Conservation (phyloP, 768 basidiomycete genomes). For the Tulasnella sp. region DNA sequence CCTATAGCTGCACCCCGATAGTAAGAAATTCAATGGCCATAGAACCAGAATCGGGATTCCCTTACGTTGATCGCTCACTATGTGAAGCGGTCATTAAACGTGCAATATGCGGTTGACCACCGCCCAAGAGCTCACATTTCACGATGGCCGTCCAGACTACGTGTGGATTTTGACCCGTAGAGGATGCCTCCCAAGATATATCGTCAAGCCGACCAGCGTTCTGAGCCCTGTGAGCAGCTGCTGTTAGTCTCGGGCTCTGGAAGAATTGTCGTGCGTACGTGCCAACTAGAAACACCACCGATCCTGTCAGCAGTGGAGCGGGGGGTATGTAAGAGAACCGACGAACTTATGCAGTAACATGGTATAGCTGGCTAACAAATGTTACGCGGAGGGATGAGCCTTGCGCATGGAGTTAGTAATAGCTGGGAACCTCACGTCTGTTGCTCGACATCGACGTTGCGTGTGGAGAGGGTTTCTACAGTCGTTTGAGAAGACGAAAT, state of each 20-base stretch:
- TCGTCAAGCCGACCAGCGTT: neutral
- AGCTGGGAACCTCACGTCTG: neutral
- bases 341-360: neutral
- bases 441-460: neutral
- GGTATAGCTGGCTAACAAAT: neutral
- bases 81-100: neutral
- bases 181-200: neutral
- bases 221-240: neutral
- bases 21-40: neutral
- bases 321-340: neutral
- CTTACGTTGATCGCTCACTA: neutral
- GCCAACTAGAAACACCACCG: neutral
- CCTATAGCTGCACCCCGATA: neutral
- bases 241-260: neutral
- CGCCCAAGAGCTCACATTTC: neutral
- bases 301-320: neutral
- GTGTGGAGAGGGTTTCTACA: neutral
- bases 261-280: neutral
- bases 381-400: neutral
- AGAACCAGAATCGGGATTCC: neutral
- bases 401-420: neutral
- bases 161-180: neutral
- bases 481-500: neutral
- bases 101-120: neutral
- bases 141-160: neutral